A percentile compares a stretch with the other conserved stretches of the same genome.
These are phyloP conservation scores for Aspergillus ibericus DNA, from an alignment of 2,329 filamentous ascomycete species.

Conservation along the genomic window DNA sequence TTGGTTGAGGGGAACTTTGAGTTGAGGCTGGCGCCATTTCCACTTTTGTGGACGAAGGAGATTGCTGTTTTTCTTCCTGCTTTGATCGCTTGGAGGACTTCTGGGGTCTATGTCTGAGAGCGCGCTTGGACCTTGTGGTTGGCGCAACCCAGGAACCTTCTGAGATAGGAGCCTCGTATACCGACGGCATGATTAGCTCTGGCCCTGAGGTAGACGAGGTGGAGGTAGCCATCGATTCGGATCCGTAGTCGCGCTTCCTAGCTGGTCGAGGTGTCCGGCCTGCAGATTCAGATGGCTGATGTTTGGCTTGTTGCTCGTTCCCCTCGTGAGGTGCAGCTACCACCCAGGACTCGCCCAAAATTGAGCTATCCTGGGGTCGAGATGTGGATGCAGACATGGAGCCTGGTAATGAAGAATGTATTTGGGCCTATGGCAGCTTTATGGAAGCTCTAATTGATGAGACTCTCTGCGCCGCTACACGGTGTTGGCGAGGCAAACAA, in stretches of 20 bases:
- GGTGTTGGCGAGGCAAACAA: not conserved
- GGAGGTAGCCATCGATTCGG: conserved; percentile 25
- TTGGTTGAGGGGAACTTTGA: not conserved
- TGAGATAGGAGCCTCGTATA: conserved; percentile 34
- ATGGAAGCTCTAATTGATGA: not conserved
- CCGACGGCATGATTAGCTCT: conserved; percentile 44
- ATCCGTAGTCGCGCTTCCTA: conserved; percentile 14
- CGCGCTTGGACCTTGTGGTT: conserved; percentile 19
- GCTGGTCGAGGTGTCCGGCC: conserved; percentile 11
- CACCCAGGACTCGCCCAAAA: conserved; percentile 41
- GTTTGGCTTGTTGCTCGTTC: conserved; percentile 12
- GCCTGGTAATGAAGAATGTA: not conserved
- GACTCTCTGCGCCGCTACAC: not conserved
- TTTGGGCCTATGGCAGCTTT: not conserved
- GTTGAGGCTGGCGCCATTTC: not conserved
- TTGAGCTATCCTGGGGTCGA: conserved; percentile 14
- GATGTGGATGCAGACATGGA: conserved; percentile 10
- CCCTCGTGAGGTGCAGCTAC: conserved; percentile 26
- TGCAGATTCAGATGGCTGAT: conserved; percentile 7
- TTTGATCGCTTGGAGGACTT: not conserved
- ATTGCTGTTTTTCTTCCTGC: conserved; percentile 1
- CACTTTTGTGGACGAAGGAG: not conserved
- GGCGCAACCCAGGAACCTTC: conserved; percentile 38
- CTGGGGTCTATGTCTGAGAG: conserved; percentile 28
- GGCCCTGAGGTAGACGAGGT: conserved; percentile 36